phyloP scores from a whole-genome alignment of 768 basidiomycete species.

The Termitomyces titanicus region DNA sequence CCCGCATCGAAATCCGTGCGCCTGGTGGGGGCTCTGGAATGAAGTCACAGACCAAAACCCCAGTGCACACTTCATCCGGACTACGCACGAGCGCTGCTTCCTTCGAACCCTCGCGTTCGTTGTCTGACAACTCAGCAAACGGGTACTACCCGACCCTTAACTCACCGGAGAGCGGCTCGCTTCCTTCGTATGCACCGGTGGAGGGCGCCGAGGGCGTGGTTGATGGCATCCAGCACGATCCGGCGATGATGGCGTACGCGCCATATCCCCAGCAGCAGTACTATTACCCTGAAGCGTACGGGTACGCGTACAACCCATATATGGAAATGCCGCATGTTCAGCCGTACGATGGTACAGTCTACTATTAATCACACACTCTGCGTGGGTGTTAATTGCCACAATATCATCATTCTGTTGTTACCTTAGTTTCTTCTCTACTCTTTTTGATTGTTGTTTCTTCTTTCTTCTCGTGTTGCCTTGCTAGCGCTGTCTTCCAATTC shows the following conservation, averaged over 20 bases:
- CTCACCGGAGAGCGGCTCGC: slow-evolving; percentile 6
- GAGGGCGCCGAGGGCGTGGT: slow-evolving; percentile 24
- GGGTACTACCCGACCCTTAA: slow-evolving; percentile 15
- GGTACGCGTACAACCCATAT: slow-evolving; percentile 51
- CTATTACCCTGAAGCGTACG: slow-evolving; percentile 70
- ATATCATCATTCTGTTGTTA: slow-evolving; percentile 14
- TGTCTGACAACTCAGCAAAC: slow-evolving; percentile 16
- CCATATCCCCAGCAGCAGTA: slow-evolving; percentile 61
- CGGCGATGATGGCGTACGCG: slow-evolving; percentile 49
- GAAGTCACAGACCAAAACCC: slow-evolving; percentile 23
- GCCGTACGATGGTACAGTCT: slow-evolving; percentile 61
- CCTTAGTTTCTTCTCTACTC: slow-evolving; percentile 2
- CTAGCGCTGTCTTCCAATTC: background rate
- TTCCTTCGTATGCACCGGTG: slow-evolving; percentile 28
- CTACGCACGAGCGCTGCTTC: slow-evolving; percentile 50
- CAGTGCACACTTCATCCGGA: slow-evolving; percentile 30
- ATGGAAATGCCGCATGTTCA: slow-evolving; percentile 64
- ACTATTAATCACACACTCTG: slow-evolving; percentile 45
- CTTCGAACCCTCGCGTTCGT: slow-evolving; percentile 42
- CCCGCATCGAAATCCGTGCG: slow-evolving; percentile 73
- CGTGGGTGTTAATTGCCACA: background rate
- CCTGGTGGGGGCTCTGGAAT: slow-evolving; percentile 30
- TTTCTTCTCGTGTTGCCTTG: background rate
- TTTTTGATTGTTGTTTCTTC: background rate
- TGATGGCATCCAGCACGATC: slow-evolving; percentile 13